Base-by-base conservation (phyloP, 148 eudicot genomes). In the Rhododendron griersonianum region DNA sequence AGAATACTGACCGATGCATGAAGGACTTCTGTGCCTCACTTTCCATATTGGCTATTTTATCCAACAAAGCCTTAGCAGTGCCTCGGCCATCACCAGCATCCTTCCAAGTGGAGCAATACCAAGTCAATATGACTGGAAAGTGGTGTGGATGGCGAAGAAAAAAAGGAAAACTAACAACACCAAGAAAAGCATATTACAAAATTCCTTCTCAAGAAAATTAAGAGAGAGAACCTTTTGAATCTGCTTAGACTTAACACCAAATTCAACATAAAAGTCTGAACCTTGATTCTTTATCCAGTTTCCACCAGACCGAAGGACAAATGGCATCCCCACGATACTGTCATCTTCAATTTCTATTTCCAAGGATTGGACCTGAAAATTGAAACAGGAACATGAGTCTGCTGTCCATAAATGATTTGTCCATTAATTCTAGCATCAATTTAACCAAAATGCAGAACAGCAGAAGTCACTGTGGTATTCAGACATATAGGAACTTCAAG, bases 1-100 rank as follows among this genome's bases (percentile, higher is more conserved):
- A 86, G 45, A 87, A 25, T 82, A 89, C 95, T 90, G 74, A 97
- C 99, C 99, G 89, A 84, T 97, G 99, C 99, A 97, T 95, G 75
- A 97, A 97, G 78, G 99, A 97, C 89, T 95, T 95, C 84, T 95
- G 98, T 80, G 99, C 99, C 89, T 97, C 98, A 91, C 93, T 92
- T 92, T 97, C 99, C 92, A 91, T 37, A 50, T 88, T 85, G 80
- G 99, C 99, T 92, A 97, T 95, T 84, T 91, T 93, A 87, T 94
- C 98, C 89, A 97, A 88, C 85, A 97, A 88, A 28, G 85, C 86
- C 91, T 92, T 95, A 48, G 98, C 98, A 67, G 96, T 95, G 65
- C 98, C 99, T 47, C 59, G 89, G 41, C 98, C 95, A 91, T 97
- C 98, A 83, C 98, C 98, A 87, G 91, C 89, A 87, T 91, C 94